Evolutionary conservation across 2,329 filamentous ascomycete genomes (phyloP), one percentile per base, ranked within the genome.

Genomic region (Alternaria panax): DNA sequence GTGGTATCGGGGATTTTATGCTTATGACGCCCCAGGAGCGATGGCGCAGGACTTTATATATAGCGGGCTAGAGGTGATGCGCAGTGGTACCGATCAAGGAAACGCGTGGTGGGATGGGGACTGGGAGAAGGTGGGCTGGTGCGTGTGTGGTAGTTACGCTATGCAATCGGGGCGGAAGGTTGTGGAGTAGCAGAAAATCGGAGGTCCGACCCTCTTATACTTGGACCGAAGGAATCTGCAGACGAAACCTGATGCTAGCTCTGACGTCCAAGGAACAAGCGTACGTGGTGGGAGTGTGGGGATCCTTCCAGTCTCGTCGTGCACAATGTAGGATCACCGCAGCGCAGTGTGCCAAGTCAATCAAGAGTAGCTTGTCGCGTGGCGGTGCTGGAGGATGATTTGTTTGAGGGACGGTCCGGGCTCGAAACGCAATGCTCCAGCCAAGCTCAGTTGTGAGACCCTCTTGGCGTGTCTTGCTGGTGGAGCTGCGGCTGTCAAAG

Each of bases 321-420:
- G n/a, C 45, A 48, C 20, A 36, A 48, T 48, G 28, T 48, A 40
- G 11, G 48, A 53, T 53, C 40, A 48, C 34, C 30, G 54, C 50
- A 32, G 28, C n/a, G 51, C 48, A 50, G 62, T 34, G 28, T 51
- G 54, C 58, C 58, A 60, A 61, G 54, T 32, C 50, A 43, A 47
- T 46, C 43, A 57, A 58, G 42, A 54, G 42, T 27, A 36, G 30
- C 18, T 34, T 32, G 53, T 42, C 52, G 46, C 30, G 56, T 46
- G 40, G 47, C 51, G 32, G 51, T 40, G 50, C 53, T 66, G 60
- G 61, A 59, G 61, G 57, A 60, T 54, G 62, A 69, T 66, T 65
- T 67, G 68, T 68, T 65, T 67, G 60, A 63, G 60, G 60, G 62
- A 54, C 60, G 50, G 68, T 57, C 55, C 63, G 62, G 62, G 64